Evolutionary conservation across 257 asterid genomes (phyloP), one percentile per base, ranked within the genome.

Genomic region (Gentiana straminea): DNA sequence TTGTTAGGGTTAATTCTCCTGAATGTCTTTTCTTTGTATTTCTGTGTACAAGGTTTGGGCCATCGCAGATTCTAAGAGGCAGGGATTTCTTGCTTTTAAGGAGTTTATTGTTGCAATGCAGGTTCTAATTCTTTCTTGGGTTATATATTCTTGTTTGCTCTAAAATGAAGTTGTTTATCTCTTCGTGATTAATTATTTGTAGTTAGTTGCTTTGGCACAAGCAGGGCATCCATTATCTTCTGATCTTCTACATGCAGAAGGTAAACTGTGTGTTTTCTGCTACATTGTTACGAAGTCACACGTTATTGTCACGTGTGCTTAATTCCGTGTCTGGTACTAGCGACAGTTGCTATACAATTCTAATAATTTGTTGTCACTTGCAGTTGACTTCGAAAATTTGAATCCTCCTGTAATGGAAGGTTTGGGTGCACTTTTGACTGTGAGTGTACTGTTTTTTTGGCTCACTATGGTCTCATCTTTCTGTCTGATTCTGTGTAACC

Each of bases 71-170:
- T 76, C 94, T 15, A 92, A 77, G 66, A 70, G 97, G 65, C 98
- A 87, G 73, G 98, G 98, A 6, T 87, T 81, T 75, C 97, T 91
- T 57, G 95, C 95, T 68, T 70, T 92, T 59, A 92, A 70, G 69
- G 98, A 88, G 68, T 92, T 92, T 65, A 58, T 85, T 51, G 70
- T 84, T 33, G 87, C 95, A 51, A 81, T 85, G 94, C 97, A 92
- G 97, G 98, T 88, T 73, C 62, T 33, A 10, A 6, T 69, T 43
- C 38, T 60, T 62, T 52, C 49, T 35, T 55, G 33, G 37, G 44
- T 55, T 46, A 41, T 55, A 58, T 48, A 72, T 45, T 52, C 58
- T 13, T 15, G 13, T 33, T 37, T n/a, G 36, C 58, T 57, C 60
- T 33, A 49, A 46, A 48, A 2, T 49, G 46, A 15, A 64, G 73